Evolutionary conservation across 352 stramenopile genomes (phyloP).

Genomic region (Globisporangium yorkense): DNA sequence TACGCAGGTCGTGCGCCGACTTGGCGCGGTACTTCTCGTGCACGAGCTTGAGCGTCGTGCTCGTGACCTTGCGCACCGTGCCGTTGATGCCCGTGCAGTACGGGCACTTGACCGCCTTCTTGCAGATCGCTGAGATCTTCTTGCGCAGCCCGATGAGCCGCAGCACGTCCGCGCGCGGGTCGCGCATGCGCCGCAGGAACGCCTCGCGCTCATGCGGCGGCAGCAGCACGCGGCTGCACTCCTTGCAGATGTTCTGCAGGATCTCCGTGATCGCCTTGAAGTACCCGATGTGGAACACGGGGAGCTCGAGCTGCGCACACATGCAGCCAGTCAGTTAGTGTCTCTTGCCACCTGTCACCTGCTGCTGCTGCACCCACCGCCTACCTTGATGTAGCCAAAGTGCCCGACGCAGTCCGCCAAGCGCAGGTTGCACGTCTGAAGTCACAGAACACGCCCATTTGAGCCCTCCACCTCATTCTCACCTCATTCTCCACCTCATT

Average conservation of each 20-base stretch:
- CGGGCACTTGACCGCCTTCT: constrained; percentile 94
- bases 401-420: constrained; percentile 97
- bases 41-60: constrained; percentile 97
- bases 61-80: constrained; percentile 97
- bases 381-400: constrained; percentile 97
- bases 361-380: neutral
- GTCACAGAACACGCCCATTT: neutral
- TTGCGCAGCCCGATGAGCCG: constrained; percentile 85
- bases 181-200: constrained; percentile 88
- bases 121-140: constrained; percentile 95
- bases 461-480: neutral
- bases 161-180: constrained; percentile 72
- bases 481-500: too few species aligned
- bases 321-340: neutral
- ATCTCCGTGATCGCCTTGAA: constrained; percentile 98
- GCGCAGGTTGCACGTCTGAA: constrained; percentile 80
- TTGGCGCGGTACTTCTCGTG: constrained; percentile 96
- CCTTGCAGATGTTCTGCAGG: constrained; percentile 98
- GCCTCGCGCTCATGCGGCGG: constrained; percentile 82
- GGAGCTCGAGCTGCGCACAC: constrained; percentile 80
- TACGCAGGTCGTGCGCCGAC: constrained; percentile 72
- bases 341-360: neutral
- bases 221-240: constrained; percentile 94
- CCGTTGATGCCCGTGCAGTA: constrained; percentile 96
- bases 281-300: constrained; percentile 99